Conservation (phyloP, 495 filamentous ascomycete species). For the Neurospora sp. region DNA sequence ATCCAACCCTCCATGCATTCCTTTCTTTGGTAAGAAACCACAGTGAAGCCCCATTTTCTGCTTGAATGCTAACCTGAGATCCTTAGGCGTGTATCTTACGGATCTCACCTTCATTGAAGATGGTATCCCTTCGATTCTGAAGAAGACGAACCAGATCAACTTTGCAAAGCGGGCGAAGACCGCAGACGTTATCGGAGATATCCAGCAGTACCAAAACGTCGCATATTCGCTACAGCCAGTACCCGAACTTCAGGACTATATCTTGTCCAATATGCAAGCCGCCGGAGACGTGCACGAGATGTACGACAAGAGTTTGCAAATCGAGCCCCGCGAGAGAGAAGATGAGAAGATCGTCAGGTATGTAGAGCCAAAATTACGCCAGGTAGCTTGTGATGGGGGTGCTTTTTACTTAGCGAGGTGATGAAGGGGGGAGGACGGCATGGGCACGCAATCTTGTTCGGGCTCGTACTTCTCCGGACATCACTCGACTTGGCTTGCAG, state of each 20-base stretch:
- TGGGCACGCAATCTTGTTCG: background rate
- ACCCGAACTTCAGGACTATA: slow-evolving; percentile 91
- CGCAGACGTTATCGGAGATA: slow-evolving; percentile 93
- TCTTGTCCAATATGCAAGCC: slow-evolving; percentile 84
- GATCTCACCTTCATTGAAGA: slow-evolving; percentile 99
- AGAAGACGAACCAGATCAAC: slow-evolving; percentile 92
- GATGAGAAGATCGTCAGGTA: slow-evolving; percentile 70
- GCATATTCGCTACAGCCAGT: slow-evolving; percentile 85
- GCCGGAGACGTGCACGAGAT: slow-evolving; percentile 97
- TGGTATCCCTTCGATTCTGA: slow-evolving; percentile 88
- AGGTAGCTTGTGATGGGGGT: background rate
- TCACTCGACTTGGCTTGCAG: background rate
- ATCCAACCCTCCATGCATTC: slow-evolving; percentile 93
- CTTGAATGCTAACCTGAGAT: slow-evolving; percentile 1
- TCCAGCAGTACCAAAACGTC: slow-evolving; percentile 96
- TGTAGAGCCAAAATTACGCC: slow-evolving; percentile 12
- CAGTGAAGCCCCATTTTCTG: slow-evolving; percentile 4
- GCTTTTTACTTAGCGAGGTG: background rate
- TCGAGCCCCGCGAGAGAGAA: slow-evolving; percentile 91
- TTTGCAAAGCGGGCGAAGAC: slow-evolving; percentile 97
- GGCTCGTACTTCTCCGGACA: background rate
- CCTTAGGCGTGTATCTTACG: slow-evolving; percentile 83
- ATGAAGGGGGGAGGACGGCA: background rate
- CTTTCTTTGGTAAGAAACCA: slow-evolving; percentile 76
- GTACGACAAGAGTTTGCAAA: slow-evolving; percentile 88